Percentiles rank a stretch among this genome's conserved stretches.
These are phyloP conservation scores for Cruciata laevipes DNA, from an alignment of 257 asterid species.

Conservation along the genomic window DNA sequence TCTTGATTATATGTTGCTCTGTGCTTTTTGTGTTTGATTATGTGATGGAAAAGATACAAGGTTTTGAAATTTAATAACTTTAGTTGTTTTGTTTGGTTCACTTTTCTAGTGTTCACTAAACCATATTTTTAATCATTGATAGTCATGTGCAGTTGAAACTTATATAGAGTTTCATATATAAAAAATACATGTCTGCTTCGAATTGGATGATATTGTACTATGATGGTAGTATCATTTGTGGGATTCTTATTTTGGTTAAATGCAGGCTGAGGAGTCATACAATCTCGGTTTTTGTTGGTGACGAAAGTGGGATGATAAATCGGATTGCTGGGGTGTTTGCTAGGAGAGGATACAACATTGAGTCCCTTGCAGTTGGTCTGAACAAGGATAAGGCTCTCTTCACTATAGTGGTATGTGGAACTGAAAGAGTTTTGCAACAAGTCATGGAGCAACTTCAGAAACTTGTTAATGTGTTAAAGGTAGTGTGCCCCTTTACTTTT, in stretches of 20 bases:
- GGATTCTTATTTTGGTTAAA: conserved; percentile 3
- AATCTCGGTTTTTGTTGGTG: conserved; percentile 89
- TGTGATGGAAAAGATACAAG: not conserved
- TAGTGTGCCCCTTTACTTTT: conserved; percentile 21
- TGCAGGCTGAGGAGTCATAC: conserved; percentile 78
- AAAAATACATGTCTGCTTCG: not conserved
- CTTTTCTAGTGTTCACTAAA: not conserved
- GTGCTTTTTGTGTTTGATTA: not conserved
- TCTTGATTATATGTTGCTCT: not conserved
- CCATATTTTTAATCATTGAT: not conserved
- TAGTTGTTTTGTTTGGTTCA: not conserved
- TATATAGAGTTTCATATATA: not conserved
- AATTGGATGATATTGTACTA: too few relatives aligned
- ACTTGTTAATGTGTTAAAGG: conserved; percentile 91
- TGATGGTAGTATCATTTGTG: not conserved
- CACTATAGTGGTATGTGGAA: conserved; percentile 89
- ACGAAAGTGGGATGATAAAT: conserved; percentile 97
- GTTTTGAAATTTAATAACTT: not conserved
- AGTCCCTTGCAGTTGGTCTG: conserved; percentile 96
- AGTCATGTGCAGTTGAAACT: not conserved
- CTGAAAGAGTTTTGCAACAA: conserved; percentile 67
- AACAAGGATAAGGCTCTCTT: conserved; percentile 93
- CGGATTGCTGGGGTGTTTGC: conserved; percentile 98
- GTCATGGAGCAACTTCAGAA: conserved; percentile 92
- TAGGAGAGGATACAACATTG: conserved; percentile 91